A percentile compares a stretch with the other conserved stretches of the same genome.
phyloP scores from a whole-genome alignment of 2,329 filamentous ascomycete species.

The Penicillium sp. region DNA sequence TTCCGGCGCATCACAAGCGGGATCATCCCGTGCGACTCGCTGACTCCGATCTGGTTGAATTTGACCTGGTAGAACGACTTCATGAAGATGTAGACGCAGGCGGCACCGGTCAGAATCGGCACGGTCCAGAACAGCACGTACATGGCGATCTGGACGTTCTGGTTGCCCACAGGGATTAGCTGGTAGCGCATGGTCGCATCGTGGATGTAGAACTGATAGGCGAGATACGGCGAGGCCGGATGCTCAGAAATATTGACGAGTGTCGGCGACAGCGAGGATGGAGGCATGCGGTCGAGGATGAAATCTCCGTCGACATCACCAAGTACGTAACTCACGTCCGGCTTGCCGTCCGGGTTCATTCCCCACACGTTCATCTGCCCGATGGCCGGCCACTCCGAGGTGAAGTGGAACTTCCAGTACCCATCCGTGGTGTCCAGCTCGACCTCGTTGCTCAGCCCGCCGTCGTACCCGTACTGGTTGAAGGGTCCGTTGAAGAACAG shows the following conservation, averaged over 20 bases:
- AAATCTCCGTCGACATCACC: constrained; percentile 67
- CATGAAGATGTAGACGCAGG: constrained; percentile 61
- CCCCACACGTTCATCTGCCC: constrained; percentile 68
- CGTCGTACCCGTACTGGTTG: constrained; percentile 69
- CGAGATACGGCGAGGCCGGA: constrained; percentile 59
- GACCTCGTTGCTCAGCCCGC: constrained; percentile 61
- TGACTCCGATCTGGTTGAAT: constrained; percentile 62
- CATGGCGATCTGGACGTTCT: constrained; percentile 58
- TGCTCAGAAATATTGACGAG: constrained; percentile 63
- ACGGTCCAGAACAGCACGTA: constrained; percentile 59
- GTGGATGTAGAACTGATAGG: constrained; percentile 60
- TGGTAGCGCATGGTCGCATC: constrained; percentile 61
- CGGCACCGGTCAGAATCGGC: constrained; percentile 55
- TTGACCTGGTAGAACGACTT: constrained; percentile 67
- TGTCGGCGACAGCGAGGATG: constrained; percentile 60
- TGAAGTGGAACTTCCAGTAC: constrained; percentile 63
- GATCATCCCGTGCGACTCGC: constrained; percentile 39
- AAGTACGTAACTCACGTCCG: constrained; percentile 56
- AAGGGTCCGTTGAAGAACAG: constrained; percentile 66
- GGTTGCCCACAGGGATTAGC: constrained; percentile 58
- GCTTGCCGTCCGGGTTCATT: constrained; percentile 35
- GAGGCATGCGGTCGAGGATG: constrained; percentile 65
- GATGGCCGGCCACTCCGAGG: constrained; percentile 66
- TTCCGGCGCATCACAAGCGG: background rate
- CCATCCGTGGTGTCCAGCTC: constrained; percentile 53